Conservation (phyloP, 345 rosid species). For the Linum tenue region DNA sequence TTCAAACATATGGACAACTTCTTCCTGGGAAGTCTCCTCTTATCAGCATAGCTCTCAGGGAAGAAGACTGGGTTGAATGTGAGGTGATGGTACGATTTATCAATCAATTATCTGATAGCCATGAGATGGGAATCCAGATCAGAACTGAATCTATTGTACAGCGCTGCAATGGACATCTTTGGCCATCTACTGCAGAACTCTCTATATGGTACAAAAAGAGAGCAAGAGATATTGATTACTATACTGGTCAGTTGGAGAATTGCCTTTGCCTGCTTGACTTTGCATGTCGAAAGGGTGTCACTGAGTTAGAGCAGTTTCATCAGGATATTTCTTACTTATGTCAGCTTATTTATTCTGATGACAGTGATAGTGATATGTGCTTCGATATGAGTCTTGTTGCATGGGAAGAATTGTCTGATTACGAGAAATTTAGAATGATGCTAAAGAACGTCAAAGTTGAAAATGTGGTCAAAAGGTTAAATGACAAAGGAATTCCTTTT, state of each 20-base stretch:
- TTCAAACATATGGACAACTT: conserved; percentile 80
- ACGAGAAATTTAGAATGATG: conserved; percentile 72
- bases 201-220: conserved; percentile 70
- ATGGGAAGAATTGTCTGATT: conserved; percentile 81
- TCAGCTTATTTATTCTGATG: conserved; percentile 63
- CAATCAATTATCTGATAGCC: conserved; percentile 43
- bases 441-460: conserved; percentile 58
- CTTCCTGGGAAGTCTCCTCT: conserved; percentile 85
- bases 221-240: conserved; percentile 77
- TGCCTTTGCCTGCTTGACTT: conserved; percentile 64
- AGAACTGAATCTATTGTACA: conserved; percentile 72
- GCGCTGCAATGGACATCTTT: conserved; percentile 41
- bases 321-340: conserved; percentile 67
- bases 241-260: conserved; percentile 86
- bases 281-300: conserved; percentile 66
- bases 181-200: conserved; percentile 73
- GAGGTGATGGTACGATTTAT: conserved; percentile 58
- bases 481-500: conserved; percentile 64
- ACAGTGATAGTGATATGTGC: conserved; percentile 39
- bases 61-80: conserved; percentile 98
- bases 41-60: conserved; percentile 54
- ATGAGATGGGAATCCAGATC: conserved; percentile 35
- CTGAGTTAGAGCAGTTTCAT: conserved; percentile 56
- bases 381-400: conserved; percentile 50
- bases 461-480: conserved; percentile 51